Base-by-base conservation (phyloP, 768 basidiomycete species). In the Mycena rosella region DNA sequence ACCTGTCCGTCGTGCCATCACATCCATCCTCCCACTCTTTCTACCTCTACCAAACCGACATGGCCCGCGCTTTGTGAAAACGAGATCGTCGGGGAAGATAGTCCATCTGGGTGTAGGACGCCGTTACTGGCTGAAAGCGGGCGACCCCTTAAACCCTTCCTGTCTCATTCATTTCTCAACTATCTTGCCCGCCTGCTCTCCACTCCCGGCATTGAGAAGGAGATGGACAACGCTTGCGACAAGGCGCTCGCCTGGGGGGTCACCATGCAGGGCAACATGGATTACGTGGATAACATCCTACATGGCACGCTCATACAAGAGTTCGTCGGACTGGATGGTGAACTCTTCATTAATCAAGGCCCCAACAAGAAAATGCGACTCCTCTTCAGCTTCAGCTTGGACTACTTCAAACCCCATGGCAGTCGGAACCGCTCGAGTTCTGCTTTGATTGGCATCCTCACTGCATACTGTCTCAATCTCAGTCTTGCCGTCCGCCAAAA, bases 341-440 rank as follows among this genome's bases (percentile, higher is more conserved):
- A n/a, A n/a, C n/a, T n/a, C n/a, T n/a, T n/a, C n/a, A n/a, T n/a
- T n/a, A n/a, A n/a, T n/a, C n/a, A n/a, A n/a, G n/a, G n/a, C n/a
- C n/a, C n/a, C n/a, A n/a, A n/a, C n/a, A n/a, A n/a, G n/a, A n/a
- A n/a, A n/a, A n/a, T n/a, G n/a, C n/a, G n/a, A n/a, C n/a, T n/a
- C n/a, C n/a, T n/a, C n/a, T n/a, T n/a, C n/a, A n/a, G n/a, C n/a
- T n/a, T n/a, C n/a, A 70, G 75, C 30, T 14, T 77, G 6, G 73
- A 79, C 48, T 76, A 73, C 30, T 79, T 80, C 70, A 73, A 74
- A 32, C 54, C 75, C 0, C 40, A 76, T 42, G 74, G 73, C 8
- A 71, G 65, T n/a, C 53, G 15, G 14, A 63, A 68, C 14, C 49
- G 36, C 17, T 73, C 74, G 8, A 60, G 56, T 5, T 61, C 26